These are phyloP conservation scores for Metahyphopichia silvanorum DNA, from an alignment of 805 yeast genomes.

Conservation along the genomic window DNA sequence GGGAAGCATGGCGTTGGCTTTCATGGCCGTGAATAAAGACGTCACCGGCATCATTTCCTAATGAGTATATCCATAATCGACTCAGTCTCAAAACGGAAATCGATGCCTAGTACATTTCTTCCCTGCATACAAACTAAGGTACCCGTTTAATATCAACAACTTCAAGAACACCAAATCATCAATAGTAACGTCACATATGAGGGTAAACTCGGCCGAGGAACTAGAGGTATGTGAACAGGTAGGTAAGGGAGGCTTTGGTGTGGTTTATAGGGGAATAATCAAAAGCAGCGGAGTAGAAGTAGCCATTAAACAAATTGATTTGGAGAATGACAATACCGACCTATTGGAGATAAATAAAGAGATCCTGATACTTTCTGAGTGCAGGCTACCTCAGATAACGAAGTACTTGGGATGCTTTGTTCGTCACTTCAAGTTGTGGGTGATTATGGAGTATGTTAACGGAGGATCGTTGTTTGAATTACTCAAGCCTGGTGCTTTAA, in stretches of 20 bases:
- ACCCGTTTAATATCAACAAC: too few relatives aligned
- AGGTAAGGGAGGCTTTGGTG: constrained; percentile 79
- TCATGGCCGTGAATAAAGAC: too few relatives aligned
- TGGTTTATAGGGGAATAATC: constrained; percentile 63
- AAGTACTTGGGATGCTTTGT: constrained; percentile 70
- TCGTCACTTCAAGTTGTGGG: constrained; percentile 68
- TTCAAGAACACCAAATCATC: too few relatives aligned
- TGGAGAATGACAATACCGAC: constrained; percentile 63
- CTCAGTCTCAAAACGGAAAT: too few relatives aligned
- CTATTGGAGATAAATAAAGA: constrained; percentile 71
- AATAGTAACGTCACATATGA: too few relatives aligned
- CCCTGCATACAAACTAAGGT: too few relatives aligned
- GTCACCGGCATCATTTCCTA: background rate
- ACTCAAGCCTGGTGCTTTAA: constrained; percentile 55
- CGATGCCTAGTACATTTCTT: too few relatives aligned
- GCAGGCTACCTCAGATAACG: constrained; percentile 61
- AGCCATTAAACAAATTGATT: constrained; percentile 65
- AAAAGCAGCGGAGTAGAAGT: constrained; percentile 41
- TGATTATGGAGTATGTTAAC: constrained; percentile 75
- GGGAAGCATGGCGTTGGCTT: background rate
- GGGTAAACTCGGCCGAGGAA: constrained; percentile 33
- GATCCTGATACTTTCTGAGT: constrained; percentile 64
- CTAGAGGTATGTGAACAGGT: constrained; percentile 49
- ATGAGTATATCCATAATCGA: background rate
- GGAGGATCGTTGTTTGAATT: constrained; percentile 76